Percentiles rank a stretch among this genome's conserved stretches.
phyloP scores from a whole-genome alignment of 192 early-diverging fungal genomes.

The Backusella australiensis region DNA sequence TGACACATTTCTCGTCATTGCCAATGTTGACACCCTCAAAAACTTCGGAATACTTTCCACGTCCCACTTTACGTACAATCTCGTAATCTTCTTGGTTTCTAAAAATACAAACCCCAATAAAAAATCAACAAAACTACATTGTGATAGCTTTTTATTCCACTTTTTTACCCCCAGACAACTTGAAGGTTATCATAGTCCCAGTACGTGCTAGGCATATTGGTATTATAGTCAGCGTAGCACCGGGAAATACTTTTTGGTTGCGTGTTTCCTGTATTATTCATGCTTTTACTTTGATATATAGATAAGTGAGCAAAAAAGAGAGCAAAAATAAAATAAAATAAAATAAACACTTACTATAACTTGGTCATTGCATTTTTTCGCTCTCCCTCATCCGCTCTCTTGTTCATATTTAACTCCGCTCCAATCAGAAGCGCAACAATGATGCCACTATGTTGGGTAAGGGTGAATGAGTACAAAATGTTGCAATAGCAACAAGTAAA shows the following conservation, averaged over 20 bases:
- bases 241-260: constrained; percentile 61
- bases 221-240: constrained; percentile 87
- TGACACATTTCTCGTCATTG: constrained; percentile 87
- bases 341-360: background rate
- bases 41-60: constrained; percentile 99
- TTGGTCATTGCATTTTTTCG: background rate
- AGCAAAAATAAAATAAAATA: background rate
- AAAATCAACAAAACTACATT: no score
- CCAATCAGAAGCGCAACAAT: background rate
- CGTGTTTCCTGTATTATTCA: background rate
- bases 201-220: constrained; percentile 77
- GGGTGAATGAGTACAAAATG: background rate
- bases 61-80: constrained; percentile 95
- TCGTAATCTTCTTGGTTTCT: constrained; percentile 96
- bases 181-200: constrained; percentile 98
- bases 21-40: constrained; percentile 95
- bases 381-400: background rate
- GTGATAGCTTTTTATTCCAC: no score
- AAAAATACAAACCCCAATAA: background rate
- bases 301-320: background rate
- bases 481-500: background rate
- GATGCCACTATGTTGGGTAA: background rate
- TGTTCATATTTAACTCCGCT: background rate
- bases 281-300: background rate
- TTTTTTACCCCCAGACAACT: constrained; percentile 86